Conservation (phyloP, 768 basidiomycete species). For the Pleurotus tuoliensis region DNA sequence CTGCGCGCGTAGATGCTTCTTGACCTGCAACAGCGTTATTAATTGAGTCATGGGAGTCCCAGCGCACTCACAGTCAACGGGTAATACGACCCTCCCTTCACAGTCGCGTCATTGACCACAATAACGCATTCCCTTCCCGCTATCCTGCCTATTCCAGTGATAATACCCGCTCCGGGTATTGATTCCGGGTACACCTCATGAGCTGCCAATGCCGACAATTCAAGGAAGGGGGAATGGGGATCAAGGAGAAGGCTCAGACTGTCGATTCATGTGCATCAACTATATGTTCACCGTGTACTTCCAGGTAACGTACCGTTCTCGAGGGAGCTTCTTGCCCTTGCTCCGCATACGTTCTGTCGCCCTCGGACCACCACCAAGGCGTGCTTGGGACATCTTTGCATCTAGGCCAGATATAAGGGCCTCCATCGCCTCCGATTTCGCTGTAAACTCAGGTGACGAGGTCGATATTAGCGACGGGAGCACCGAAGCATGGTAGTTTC, state of each 20-base stretch:
- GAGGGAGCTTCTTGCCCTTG: constrained; percentile 78
- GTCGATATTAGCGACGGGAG: constrained; percentile 71
- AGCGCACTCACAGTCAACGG: constrained; percentile 62
- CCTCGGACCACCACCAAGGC: constrained; percentile 72
- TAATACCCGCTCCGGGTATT: constrained; percentile 86
- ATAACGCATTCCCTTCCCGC: constrained; percentile 82
- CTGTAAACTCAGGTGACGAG: constrained; percentile 65
- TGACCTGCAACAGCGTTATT: constrained; percentile 47
- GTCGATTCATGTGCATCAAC: constrained; percentile 1
- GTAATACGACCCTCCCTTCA: constrained; percentile 91
- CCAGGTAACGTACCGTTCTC: constrained; percentile 61
- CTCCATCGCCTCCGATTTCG: constrained; percentile 68
- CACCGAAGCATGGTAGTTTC: constrained; percentile 65
- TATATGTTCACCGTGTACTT: not conserved
- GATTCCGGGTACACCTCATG: constrained; percentile 80
- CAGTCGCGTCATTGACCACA: constrained; percentile 92
- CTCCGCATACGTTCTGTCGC: constrained; percentile 70
- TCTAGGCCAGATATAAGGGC: constrained; percentile 63
- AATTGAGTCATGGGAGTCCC: not conserved
- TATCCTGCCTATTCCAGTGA: constrained; percentile 81
- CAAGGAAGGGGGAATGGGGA: constrained; percentile 84
- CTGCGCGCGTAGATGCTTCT: constrained; percentile 93
- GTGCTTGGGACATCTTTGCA: constrained; percentile 49
- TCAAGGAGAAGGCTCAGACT: constrained; percentile 78
- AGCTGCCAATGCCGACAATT: constrained; percentile 82